phyloP scores from a whole-genome alignment of 2,329 filamentous ascomycete species.

The Zymoseptoria ardabiliae region DNA sequence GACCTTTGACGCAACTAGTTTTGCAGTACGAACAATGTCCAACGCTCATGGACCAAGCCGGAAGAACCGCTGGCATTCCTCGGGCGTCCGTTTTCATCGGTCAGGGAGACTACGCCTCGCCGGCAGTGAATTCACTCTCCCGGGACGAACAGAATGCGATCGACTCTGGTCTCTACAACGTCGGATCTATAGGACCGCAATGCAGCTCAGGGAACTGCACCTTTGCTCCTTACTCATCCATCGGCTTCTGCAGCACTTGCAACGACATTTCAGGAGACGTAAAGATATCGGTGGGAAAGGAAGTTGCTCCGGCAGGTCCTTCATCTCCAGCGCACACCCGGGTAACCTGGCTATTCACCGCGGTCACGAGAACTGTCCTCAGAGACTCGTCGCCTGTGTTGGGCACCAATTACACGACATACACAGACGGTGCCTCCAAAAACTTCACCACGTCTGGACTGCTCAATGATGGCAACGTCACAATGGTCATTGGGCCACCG shows the following conservation, averaged over 20 bases:
- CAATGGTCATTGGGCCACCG: not conserved
- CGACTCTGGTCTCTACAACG: constrained; percentile 3
- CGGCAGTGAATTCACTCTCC: not conserved
- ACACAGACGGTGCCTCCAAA: not conserved
- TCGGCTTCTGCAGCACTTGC: constrained; percentile 8
- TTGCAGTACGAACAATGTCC: constrained; percentile 8
- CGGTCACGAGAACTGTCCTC: not conserved
- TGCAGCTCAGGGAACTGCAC: constrained; percentile 10
- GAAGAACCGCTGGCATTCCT: not conserved
- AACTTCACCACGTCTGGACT: not conserved
- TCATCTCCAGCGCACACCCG: not conserved
- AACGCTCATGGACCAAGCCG: not conserved
- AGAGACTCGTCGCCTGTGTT: not conserved
- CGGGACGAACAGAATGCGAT: constrained; percentile 5
- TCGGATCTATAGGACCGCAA: not conserved
- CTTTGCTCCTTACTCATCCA: constrained; percentile 2
- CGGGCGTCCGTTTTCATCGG: constrained; percentile 6
- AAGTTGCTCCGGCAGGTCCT: not conserved
- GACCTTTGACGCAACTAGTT: constrained; percentile 10
- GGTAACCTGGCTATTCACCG: not conserved
- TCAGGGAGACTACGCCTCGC: not conserved
- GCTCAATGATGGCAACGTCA: not conserved
- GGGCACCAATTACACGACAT: not conserved
- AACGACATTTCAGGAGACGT: constrained; percentile 3
- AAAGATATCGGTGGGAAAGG: not conserved